These are phyloP conservation scores for Endotrypanum monterogeii DNA, from an alignment of 208 protist genomes.

Conservation along the genomic window DNA sequence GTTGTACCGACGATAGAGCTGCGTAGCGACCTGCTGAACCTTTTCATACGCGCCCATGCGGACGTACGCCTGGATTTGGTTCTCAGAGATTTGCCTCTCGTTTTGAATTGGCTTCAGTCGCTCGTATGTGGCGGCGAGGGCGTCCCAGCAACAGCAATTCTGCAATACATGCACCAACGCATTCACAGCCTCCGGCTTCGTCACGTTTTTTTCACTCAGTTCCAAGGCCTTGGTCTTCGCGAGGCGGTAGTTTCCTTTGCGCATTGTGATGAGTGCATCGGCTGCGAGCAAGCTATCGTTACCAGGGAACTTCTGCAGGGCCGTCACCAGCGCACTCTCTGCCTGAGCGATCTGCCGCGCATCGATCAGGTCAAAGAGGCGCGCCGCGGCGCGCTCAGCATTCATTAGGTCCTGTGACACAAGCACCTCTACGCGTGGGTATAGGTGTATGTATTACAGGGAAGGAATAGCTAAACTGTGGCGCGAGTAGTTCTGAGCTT, in stretches of 20 bases:
- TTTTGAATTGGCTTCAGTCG: conserved; percentile 55
- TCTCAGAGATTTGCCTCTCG: conserved; percentile 62
- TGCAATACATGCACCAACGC: conserved; percentile 71
- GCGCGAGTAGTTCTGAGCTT: background rate
- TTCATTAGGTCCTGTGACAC: conserved; percentile 22
- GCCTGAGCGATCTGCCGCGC: conserved; percentile 57
- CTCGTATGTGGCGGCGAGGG: conserved; percentile 67
- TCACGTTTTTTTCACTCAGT: conserved; percentile 48
- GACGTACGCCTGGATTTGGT: conserved; percentile 77
- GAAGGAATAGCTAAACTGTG: background rate
- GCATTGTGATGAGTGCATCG: conserved; percentile 59
- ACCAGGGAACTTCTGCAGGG: conserved; percentile 60
- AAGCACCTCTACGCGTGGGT: conserved; percentile 2
- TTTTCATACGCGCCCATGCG: conserved; percentile 78
- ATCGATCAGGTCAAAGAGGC: conserved; percentile 72
- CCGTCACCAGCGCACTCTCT: conserved; percentile 60
- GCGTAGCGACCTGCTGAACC: conserved; percentile 60
- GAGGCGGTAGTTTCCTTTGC: conserved; percentile 30
- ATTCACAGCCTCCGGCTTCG: conserved; percentile 58
- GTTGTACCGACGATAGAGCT: conserved; percentile 63
- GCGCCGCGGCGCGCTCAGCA: conserved; percentile 50
- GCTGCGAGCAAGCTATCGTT: conserved; percentile 58
- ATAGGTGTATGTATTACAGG: conserved; percentile 1
- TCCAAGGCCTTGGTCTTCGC: conserved; percentile 53
- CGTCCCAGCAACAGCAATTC: conserved; percentile 74